Evolutionary conservation across 2,329 filamentous ascomycete species (phyloP), one percentile per base, ranked within the genome.

Genomic region (Didymella lethalis): DNA sequence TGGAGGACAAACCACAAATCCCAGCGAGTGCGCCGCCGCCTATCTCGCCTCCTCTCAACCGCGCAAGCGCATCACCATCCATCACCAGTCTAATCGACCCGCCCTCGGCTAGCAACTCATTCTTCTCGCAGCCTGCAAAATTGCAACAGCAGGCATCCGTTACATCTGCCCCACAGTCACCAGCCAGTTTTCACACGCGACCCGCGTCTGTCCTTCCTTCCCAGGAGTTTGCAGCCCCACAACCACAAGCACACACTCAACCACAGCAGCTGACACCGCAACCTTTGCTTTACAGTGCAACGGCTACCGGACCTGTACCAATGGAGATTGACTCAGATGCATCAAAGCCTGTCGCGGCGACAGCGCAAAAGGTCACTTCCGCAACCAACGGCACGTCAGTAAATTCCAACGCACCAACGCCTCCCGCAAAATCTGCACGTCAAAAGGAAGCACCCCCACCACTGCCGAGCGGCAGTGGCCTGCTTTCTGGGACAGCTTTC

Each of bases 41-140:
- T n/a, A 78, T 80, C 54, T 78, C 78, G n/a, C 79, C 81, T 7
- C 85, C 77, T 72, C 70, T 85, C 53, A 89, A 90, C 77, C 87
- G 90, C 54, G 90, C 91, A n/a, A 94, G 91, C 73, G 90, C 90
- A 38, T 97, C 94, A 4, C 93, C 94, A 1, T 94, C 94, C 2
- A 97, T 97, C 66, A 90, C 92, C 6, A 96, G 92, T 77, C 84
- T 97, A 57, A 91, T 97, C 49, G 92, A 97, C 66, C 90, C 89
- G 32, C 85, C 85, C 2, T 76, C 69, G 53, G 72, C 76, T 67
- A 71, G 66, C 71, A 76, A 76, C 61, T 67, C 75, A 31, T 72
- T 74, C 71, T 73, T 75, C 51, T 59, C 70, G 0, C 75, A 73
- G 46, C 61, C 73, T 34, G 64, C 63, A 26, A 73, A 73, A 58